Evolutionary conservation across 768 basidiomycete genomes (phyloP).

Genomic region (Macrolepiota dolichaula): DNA sequence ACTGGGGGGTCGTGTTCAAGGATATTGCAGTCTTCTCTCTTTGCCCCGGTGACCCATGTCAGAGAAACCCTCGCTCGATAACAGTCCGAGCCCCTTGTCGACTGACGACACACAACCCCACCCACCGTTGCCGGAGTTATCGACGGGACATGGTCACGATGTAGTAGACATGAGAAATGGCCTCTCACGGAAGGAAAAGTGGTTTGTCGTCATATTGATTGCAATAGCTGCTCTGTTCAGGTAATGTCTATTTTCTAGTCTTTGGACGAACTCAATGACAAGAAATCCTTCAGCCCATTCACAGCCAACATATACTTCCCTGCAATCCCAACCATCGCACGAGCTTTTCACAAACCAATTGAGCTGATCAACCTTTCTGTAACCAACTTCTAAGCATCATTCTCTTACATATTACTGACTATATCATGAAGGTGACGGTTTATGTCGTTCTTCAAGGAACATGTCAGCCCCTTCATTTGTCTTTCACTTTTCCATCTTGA

Average conservation of each 20-base stretch:
- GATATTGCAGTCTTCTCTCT: neutral
- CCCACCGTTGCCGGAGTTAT: neutral
- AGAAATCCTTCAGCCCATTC: slow-evolving; percentile 43
- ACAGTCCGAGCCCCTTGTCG: neutral
- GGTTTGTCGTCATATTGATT: slow-evolving; percentile 59
- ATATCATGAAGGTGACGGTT: slow-evolving; percentile 46
- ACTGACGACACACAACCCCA: neutral
- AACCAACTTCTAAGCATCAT: neutral
- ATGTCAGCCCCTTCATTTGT: neutral
- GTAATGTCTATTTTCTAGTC: slow-evolving; percentile 23
- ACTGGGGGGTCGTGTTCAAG: neutral
- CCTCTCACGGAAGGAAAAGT: slow-evolving; percentile 57
- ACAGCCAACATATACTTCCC: slow-evolving; percentile 80
- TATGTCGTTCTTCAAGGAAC: slow-evolving; percentile 66
- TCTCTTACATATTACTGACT: neutral
- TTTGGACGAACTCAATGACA: neutral
- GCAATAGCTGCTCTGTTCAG: slow-evolving; percentile 62
- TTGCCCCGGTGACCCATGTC: neutral
- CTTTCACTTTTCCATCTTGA: too few relatives aligned
- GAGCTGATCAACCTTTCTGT: slow-evolving; percentile 80
- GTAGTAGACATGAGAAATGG: slow-evolving; percentile 27
- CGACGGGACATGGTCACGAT: neutral
- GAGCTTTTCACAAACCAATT: slow-evolving; percentile 58
- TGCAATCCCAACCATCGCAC: slow-evolving; percentile 65
- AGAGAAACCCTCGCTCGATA: neutral